A percentile compares a stretch with the other conserved stretches of the same genome.
These are phyloP conservation scores for Populus tremula DNA, from an alignment of 345 rosid genomes.

Conservation along the genomic window DNA sequence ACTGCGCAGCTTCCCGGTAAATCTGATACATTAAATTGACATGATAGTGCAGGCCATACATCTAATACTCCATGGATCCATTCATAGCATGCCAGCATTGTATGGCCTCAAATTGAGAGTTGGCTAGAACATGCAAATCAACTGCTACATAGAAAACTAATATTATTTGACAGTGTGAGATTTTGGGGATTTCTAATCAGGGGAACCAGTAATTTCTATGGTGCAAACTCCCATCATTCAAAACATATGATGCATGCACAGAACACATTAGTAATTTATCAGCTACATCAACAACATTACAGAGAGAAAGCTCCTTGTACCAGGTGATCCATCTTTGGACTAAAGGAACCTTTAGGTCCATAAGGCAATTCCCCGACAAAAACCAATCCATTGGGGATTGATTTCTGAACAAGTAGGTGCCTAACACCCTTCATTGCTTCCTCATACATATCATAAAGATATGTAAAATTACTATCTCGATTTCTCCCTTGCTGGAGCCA, in stretches of 20 bases:
- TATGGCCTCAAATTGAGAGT: neutral
- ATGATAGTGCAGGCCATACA: neutral
- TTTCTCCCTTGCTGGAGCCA: conserved; percentile 81
- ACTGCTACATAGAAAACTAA: neutral
- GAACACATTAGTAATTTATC: neutral
- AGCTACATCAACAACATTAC: conserved; percentile 4
- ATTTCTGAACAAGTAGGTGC: conserved; percentile 73
- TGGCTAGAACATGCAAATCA: neutral
- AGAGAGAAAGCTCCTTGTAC: conserved; percentile 43
- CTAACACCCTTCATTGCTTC: conserved; percentile 97
- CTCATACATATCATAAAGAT: conserved; percentile 77
- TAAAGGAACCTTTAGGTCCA: conserved; percentile 70
- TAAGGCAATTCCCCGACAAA: conserved; percentile 95
- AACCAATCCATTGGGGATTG: conserved; percentile 75
- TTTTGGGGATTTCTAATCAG: too few relatives aligned
- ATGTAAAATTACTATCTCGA: conserved; percentile 47
- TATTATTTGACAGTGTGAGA: neutral
- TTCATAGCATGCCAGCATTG: neutral
- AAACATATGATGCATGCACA: neutral
- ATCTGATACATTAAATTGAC: neutral
- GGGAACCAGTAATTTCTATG: neutral
- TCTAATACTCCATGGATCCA: neutral
- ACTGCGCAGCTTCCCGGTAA: neutral
- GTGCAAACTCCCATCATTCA: neutral
- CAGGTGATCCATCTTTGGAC: conserved; percentile 99